These are phyloP conservation scores for Kazachstania sp. DNA, from an alignment of 1,139 yeast genomes.

Conservation along the genomic window DNA sequence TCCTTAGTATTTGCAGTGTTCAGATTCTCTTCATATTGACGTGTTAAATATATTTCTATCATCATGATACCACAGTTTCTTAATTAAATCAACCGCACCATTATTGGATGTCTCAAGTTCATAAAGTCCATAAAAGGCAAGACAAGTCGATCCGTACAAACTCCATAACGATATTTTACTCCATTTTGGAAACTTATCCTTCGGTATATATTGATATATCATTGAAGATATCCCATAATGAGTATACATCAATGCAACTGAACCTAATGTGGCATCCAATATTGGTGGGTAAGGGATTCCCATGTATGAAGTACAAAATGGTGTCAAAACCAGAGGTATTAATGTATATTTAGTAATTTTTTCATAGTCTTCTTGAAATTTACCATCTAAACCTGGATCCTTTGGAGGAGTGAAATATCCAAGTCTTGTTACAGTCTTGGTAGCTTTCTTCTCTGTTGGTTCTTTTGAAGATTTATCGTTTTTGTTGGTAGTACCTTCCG, in stretches of 20 bases:
- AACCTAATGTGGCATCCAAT: conserved; percentile 59
- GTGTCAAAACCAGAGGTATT: conserved; percentile 67
- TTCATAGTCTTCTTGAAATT: conserved; percentile 86
- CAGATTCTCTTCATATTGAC: conserved; percentile 2
- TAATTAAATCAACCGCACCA: conserved; percentile 47
- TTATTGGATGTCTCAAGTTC: conserved; percentile 64
- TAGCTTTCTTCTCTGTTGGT: conserved; percentile 1
- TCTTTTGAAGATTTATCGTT: not conserved
- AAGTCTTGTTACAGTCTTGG: not conserved
- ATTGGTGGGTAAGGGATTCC: conserved; percentile 48
- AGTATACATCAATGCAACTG: conserved; percentile 60
- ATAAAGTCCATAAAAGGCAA: conserved; percentile 73
- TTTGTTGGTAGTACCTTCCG: not conserved
- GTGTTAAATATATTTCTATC: conserved; percentile 22
- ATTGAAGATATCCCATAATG: conserved; percentile 80
- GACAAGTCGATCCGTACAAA: conserved; percentile 61
- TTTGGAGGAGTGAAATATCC: conserved; percentile 46
- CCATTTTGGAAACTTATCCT: conserved; percentile 69
- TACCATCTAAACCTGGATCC: conserved; percentile 59
- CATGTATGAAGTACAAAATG: conserved; percentile 50
- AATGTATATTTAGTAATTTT: conserved; percentile 55
- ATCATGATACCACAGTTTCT: conserved; percentile 37
- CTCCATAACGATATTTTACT: conserved; percentile 56
- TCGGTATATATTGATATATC: conserved; percentile 82
- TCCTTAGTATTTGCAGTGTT: too few relatives aligned